Evolutionary conservation across 2,329 filamentous ascomycete genomes (phyloP).

Genomic region (Periconia sp.): DNA sequence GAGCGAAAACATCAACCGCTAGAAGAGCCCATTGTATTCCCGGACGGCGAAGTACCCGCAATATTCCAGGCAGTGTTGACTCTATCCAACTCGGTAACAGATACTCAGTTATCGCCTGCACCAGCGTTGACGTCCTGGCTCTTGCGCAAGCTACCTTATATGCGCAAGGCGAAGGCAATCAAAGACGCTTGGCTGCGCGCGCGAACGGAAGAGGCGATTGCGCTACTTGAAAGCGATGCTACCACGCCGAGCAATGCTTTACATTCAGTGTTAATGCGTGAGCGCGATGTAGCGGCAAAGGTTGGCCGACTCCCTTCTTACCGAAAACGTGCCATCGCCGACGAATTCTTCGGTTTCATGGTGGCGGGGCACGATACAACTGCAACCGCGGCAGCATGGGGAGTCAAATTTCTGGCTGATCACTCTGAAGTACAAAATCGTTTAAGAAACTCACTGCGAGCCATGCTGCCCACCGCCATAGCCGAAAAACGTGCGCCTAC

Average conservation of each 20-base stretch:
- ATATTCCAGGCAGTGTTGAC: conserved; percentile 5
- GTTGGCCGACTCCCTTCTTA: conserved; percentile 6
- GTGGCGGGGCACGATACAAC: conserved; percentile 10
- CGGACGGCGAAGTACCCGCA: not conserved
- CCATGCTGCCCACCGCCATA: not conserved
- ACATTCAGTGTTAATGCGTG: conserved; percentile 10
- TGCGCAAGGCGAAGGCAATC: conserved; percentile 2
- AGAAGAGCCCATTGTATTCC: not conserved
- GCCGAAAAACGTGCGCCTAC: conserved; percentile 5
- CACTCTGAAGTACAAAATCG: not conserved
- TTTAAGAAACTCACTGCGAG: conserved; percentile 4
- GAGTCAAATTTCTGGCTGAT: conserved; percentile 7
- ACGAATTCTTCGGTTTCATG: conserved; percentile 10
- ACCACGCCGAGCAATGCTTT: not conserved
- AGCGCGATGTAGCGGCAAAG: conserved; percentile 8
- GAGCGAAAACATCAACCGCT: not conserved
- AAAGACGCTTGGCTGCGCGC: conserved; percentile 6
- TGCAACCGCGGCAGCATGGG: conserved; percentile 6
- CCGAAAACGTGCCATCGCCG: conserved; percentile 1
- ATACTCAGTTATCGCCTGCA: conserved; percentile 4
- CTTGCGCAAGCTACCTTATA: conserved; percentile 5
- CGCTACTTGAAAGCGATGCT: not conserved
- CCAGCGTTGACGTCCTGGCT: conserved; percentile 8
- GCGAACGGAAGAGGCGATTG: not conserved
- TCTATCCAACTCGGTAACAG: conserved; percentile 5